Percentiles rank a stretch among this genome's conserved stretches.
These are phyloP conservation scores for Candida berthetii DNA, from an alignment of 805 yeast species.

Conservation along the genomic window DNA sequence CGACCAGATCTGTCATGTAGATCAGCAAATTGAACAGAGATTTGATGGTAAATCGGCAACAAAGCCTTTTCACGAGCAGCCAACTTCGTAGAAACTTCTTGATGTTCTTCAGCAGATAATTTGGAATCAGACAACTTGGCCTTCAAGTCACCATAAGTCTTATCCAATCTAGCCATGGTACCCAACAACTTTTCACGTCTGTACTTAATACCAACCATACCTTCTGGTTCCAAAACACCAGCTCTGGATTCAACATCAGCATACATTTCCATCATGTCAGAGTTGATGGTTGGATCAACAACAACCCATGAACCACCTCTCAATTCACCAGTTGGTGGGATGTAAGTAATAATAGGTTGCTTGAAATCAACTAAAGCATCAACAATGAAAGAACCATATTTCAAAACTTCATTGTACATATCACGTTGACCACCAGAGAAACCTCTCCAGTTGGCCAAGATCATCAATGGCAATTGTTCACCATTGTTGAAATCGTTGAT, in stretches of 20 bases:
- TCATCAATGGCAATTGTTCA: constrained; percentile 96
- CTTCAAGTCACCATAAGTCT: constrained; percentile 63
- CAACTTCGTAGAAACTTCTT: constrained; percentile 57
- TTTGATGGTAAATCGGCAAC: constrained; percentile 85
- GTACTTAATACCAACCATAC: constrained; percentile 98
- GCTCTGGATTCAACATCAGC: constrained; percentile 95
- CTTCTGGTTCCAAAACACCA: constrained; percentile 98
- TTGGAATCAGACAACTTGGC: constrained; percentile 46
- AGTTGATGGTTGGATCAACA: constrained; percentile 95
- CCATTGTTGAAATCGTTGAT: constrained; percentile 96
- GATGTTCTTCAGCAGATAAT: constrained; percentile 58
- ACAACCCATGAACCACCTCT: constrained; percentile 99
- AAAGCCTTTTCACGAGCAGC: constrained; percentile 73
- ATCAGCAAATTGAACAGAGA: constrained; percentile 95
- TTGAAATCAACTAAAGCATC: constrained; percentile 94
- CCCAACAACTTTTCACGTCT: constrained; percentile 85
- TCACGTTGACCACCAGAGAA: constrained; percentile 99
- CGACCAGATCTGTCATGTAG: constrained; percentile 96
- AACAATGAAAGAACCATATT: constrained; percentile 94
- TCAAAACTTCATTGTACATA: constrained; percentile 97
- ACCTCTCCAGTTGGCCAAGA: constrained; percentile 99
- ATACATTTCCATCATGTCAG: constrained; percentile 98
- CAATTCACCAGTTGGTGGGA: constrained; percentile 97
- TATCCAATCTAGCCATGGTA: constrained; percentile 90
- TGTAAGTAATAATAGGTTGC: constrained; percentile 95